Percentiles rank a stretch among this genome's conserved stretches.
Evolutionary conservation across 106 monocot species (phyloP).

Genomic region (Allium fistulosum): DNA sequence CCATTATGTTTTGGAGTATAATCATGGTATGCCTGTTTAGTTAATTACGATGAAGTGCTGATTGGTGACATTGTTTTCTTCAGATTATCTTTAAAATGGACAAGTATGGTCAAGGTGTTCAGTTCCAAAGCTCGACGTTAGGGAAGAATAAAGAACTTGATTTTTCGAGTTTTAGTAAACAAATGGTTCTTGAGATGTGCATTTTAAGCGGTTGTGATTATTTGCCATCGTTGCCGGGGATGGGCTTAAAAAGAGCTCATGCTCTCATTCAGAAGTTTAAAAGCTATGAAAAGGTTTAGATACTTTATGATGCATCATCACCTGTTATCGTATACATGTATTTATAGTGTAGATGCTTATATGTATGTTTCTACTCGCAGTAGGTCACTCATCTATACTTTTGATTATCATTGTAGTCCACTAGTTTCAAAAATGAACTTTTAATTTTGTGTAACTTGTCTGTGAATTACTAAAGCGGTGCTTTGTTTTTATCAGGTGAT

Average conservation of each 20-base stretch:
- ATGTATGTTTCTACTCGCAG: neutral
- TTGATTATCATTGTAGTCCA: too few relatives aligned
- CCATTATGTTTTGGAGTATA: too few relatives aligned
- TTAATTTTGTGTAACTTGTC: too few relatives aligned
- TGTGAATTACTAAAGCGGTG: neutral
- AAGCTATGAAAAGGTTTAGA: conserved; percentile 64
- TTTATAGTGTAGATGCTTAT: neutral
- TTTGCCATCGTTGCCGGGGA: conserved; percentile 83
- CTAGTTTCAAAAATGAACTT: too few relatives aligned
- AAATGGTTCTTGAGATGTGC: conserved; percentile 96
- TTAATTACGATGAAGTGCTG: neutral
- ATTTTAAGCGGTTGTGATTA: conserved; percentile 98
- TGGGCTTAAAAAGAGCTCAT: conserved; percentile 94
- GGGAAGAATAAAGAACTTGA: conserved; percentile 64
- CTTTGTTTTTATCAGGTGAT: conserved; percentile 57
- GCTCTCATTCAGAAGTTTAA: conserved; percentile 75
- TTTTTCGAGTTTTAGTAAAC: conserved; percentile 63
- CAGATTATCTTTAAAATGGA: conserved; percentile 99
- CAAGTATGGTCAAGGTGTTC: conserved; percentile 90
- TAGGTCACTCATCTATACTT: too few relatives aligned
- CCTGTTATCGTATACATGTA: neutral
- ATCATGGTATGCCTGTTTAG: too few relatives aligned
- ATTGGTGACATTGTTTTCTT: conserved; percentile 8
- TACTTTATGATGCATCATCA: neutral
- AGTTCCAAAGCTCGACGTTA: conserved; percentile 60